Conservation (phyloP, 495 filamentous ascomycete genomes). For the Aspergillus cavernicola region DNA sequence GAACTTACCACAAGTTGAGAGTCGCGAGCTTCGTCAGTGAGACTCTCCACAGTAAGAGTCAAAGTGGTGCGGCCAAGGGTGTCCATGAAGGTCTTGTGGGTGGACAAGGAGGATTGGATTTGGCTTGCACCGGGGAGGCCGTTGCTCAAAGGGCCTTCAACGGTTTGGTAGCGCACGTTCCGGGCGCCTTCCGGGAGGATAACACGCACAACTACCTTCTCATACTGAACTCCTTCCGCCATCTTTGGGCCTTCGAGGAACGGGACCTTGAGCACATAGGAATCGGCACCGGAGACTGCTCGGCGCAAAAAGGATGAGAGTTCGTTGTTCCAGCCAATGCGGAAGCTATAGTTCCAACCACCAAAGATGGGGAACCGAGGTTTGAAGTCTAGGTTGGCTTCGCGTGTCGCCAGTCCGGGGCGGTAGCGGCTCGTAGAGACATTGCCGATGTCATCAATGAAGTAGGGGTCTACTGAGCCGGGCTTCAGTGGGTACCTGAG, state of each 20-base stretch:
- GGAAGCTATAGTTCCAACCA: constrained; percentile 96
- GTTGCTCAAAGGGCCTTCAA: constrained; percentile 37
- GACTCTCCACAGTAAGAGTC: constrained; percentile 73
- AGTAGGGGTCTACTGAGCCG: constrained; percentile 82
- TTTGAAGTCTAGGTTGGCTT: constrained; percentile 82
- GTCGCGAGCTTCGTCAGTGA: constrained; percentile 84
- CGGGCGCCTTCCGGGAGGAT: constrained; percentile 88
- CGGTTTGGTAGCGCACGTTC: constrained; percentile 56
- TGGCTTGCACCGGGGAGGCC: constrained; percentile 33
- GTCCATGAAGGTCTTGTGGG: constrained; percentile 87
- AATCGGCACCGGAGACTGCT: constrained; percentile 49
- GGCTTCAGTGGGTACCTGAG: constrained; percentile 72
- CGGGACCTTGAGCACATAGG: constrained; percentile 88
- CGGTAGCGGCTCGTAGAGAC: constrained; percentile 91
- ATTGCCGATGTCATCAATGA: constrained; percentile 95
- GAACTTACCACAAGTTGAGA: constrained; percentile 65
- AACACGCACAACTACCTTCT: constrained; percentile 72
- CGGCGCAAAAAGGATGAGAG: constrained; percentile 70
- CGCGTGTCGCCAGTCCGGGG: constrained; percentile 58
- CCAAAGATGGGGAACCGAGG: constrained; percentile 93
- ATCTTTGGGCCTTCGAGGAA: constrained; percentile 90
- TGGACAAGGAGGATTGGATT: constrained; percentile 49
- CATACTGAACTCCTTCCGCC: constrained; percentile 79
- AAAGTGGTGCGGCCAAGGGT: constrained; percentile 84
- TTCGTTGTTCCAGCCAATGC: constrained; percentile 89